Percentiles rank a stretch among this genome's conserved stretches.
These are phyloP conservation scores for Dionaea muscipula DNA, from an alignment of 179 eudicot genomes.

Conservation along the genomic window DNA sequence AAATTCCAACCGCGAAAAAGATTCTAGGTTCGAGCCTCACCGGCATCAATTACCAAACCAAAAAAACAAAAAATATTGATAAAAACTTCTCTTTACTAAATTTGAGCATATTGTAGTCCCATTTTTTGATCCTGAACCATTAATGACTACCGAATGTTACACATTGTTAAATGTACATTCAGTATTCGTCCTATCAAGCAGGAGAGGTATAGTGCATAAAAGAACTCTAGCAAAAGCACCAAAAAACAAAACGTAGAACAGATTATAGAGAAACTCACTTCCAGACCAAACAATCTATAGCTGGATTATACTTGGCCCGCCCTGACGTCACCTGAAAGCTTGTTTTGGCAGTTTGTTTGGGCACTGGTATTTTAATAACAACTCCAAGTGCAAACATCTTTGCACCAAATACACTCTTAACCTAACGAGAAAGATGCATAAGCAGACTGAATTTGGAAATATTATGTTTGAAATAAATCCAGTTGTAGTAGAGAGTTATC, in stretches of 20 bases:
- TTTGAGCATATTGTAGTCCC: too few relatives aligned
- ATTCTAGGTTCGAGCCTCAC: too few relatives aligned
- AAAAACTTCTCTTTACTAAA: too few relatives aligned
- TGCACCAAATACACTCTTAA: slow-evolving; percentile 94
- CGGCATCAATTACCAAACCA: too few relatives aligned
- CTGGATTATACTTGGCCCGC: slow-evolving; percentile 82
- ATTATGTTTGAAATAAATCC: neutral
- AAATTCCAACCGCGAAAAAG: too few relatives aligned
- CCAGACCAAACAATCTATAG: slow-evolving; percentile 94
- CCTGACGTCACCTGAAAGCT: slow-evolving; percentile 98
- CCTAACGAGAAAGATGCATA: slow-evolving; percentile 30
- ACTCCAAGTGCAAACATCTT: slow-evolving; percentile 99
- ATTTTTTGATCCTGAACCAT: too few relatives aligned
- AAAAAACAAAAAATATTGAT: too few relatives aligned
- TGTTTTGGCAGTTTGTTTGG: slow-evolving; percentile 97
- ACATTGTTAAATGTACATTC: too few relatives aligned
- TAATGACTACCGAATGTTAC: too few relatives aligned
- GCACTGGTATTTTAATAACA: slow-evolving; percentile 88
- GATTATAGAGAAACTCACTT: slow-evolving; percentile 53
- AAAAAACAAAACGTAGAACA: neutral
- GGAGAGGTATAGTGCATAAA: neutral
- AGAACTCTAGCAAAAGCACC: neutral
- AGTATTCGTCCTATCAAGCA: too few relatives aligned
- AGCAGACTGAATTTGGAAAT: slow-evolving; percentile 4
- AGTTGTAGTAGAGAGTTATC: slow-evolving; percentile 11